phyloP scores from a whole-genome alignment of 2,329 filamentous ascomycete genomes.

The Trichoderma polysporum region DNA sequence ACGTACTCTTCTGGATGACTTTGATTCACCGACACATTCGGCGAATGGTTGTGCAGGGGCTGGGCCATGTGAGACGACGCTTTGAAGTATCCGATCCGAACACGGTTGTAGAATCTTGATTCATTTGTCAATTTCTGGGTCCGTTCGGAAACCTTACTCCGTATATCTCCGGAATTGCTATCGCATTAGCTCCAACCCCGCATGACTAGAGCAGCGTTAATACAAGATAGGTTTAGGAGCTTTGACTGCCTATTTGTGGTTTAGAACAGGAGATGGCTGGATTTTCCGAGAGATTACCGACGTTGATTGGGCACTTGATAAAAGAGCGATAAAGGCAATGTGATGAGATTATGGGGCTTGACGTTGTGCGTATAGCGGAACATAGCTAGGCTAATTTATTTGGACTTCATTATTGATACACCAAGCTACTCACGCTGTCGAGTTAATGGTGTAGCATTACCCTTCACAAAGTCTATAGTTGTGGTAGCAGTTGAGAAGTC shows the following conservation, averaged over 20 bases:
- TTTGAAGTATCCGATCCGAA: not conserved
- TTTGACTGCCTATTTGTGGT: not conserved
- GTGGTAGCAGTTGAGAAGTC: too few relatives aligned
- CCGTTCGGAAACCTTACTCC: not conserved
- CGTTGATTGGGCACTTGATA: too few relatives aligned
- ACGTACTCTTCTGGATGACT: not conserved
- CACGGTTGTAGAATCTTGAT: not conserved
- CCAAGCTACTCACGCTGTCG: too few relatives aligned
- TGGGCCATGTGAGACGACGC: not conserved
- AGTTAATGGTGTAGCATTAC: too few relatives aligned
- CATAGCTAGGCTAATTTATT: too few relatives aligned
- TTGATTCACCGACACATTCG: not conserved
- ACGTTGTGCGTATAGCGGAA: too few relatives aligned
- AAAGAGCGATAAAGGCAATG: too few relatives aligned
- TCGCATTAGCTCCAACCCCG: not conserved
- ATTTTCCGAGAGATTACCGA: not conserved
- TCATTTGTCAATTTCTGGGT: not conserved
- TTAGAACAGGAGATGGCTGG: not conserved
- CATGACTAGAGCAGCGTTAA: not conserved
- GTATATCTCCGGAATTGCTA: not conserved
- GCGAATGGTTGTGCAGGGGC: not conserved
- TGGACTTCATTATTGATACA: too few relatives aligned
- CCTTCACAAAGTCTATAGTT: too few relatives aligned
- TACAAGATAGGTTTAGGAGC: not conserved
- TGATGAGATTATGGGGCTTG: too few relatives aligned